Percentiles rank a stretch among this genome's conserved stretches.
These are phyloP conservation scores for Pelagomonas calceolata DNA, from an alignment of 108 stramenopile genomes.

Conservation along the genomic window DNA sequence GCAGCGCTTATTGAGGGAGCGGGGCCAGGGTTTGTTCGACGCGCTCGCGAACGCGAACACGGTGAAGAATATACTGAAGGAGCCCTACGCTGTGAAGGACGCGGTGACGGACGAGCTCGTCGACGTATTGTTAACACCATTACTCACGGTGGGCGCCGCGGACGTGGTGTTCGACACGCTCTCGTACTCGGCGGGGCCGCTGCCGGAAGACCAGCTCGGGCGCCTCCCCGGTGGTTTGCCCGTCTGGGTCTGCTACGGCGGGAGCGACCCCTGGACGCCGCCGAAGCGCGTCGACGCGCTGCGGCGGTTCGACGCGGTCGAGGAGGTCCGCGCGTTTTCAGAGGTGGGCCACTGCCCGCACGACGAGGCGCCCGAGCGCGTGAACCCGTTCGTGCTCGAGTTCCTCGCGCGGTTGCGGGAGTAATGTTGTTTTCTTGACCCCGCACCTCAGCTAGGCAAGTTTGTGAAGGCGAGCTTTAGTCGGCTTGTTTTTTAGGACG, in stretches of 20 bases:
- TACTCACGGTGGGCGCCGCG: conserved; percentile 63
- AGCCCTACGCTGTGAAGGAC: conserved; percentile 61
- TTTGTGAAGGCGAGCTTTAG: too few species aligned
- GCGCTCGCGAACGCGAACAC: conserved; percentile 61
- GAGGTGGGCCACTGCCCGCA: conserved; percentile 90
- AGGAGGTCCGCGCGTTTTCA: conserved; percentile 56
- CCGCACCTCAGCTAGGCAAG: too few species aligned
- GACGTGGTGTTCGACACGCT: conserved; percentile 88
- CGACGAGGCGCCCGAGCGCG: conserved; percentile 80
- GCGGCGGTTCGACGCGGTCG: conserved; percentile 39
- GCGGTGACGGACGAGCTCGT: conserved; percentile 81
- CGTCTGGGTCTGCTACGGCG: conserved; percentile 76
- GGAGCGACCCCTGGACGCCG: conserved; percentile 85
- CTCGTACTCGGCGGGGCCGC: conserved; percentile 76
- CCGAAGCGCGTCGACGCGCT: conserved; percentile 56
- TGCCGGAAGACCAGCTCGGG: conserved; percentile 51
- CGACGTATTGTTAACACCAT: conserved; percentile 62
- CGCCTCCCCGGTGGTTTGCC: conserved; percentile 41
- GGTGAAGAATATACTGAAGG: conserved; percentile 69
- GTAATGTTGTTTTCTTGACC: too few species aligned
- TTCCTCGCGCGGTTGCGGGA: conserved; percentile 57
- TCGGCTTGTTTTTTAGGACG: too few species aligned
- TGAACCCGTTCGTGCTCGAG: conserved; percentile 65
- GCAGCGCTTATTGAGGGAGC: conserved; percentile 56
- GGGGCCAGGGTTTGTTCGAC: conserved; percentile 64